Evolutionary conservation across 331 rosid genomes (phyloP).

Genomic region (Rosa hybrid): DNA sequence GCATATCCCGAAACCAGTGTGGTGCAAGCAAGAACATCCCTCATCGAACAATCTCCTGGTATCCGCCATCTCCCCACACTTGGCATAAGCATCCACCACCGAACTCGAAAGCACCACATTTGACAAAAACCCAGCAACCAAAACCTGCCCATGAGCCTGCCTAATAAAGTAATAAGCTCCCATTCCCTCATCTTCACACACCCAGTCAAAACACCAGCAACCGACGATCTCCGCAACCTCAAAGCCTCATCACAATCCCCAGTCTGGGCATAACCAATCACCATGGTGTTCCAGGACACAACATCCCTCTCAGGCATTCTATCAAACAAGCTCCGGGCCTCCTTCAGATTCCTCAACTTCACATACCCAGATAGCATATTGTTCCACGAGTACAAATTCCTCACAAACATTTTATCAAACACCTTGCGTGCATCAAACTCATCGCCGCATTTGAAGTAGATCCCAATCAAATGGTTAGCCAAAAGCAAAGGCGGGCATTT

Average conservation of each 20-base stretch:
- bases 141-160: constrained; percentile 84
- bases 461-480: constrained; percentile 64
- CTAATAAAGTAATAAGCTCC: constrained; percentile 56
- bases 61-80: constrained; percentile 62
- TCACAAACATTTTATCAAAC: constrained; percentile 71
- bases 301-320: constrained; percentile 62
- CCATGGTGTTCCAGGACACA: constrained; percentile 83
- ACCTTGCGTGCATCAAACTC: constrained; percentile 58
- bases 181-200: constrained; percentile 58
- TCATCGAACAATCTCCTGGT: constrained; percentile 63
- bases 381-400: constrained; percentile 80
- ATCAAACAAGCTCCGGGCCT: constrained; percentile 55
- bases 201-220: constrained; percentile 63
- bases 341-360: constrained; percentile 61
- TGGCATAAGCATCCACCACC: constrained; percentile 68
- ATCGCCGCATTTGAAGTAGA: constrained; percentile 62
- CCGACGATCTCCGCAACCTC: constrained; percentile 47
- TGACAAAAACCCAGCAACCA: constrained; percentile 61
- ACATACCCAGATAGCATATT: constrained; percentile 78
- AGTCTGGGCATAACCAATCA: constrained; percentile 58
- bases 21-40: constrained; percentile 74
- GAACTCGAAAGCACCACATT: constrained; percentile 71
- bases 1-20: constrained; percentile 74
- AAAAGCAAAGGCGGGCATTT: constrained; percentile 57
- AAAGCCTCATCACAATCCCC: constrained; percentile 51